Percentiles rank a stretch among this genome's conserved stretches.
Conservation (phyloP, 805 yeast genomes). For the Yamadazyma akitaensis region DNA sequence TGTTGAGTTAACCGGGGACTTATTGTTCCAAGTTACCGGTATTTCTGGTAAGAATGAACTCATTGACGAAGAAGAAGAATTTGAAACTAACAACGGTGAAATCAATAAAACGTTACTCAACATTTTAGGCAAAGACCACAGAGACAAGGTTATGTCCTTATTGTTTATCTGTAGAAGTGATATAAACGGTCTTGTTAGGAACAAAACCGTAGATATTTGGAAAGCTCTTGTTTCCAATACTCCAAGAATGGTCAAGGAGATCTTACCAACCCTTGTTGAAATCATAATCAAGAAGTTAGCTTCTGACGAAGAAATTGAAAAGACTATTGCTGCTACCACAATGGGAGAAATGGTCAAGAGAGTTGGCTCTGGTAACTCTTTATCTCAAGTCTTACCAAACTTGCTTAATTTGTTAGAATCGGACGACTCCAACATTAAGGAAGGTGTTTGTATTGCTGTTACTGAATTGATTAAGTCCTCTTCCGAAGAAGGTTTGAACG, state of each 20-base stretch:
- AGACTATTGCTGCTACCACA: constrained; percentile 88
- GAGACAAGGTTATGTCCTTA: constrained; percentile 82
- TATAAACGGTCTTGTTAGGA: constrained; percentile 79
- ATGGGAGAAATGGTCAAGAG: constrained; percentile 93
- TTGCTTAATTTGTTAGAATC: constrained; percentile 58
- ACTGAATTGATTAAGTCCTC: constrained; percentile 81
- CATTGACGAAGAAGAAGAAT: constrained; percentile 49
- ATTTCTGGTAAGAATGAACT: constrained; percentile 74
- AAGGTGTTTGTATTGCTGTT: constrained; percentile 95
- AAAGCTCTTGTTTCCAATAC: constrained; percentile 94
- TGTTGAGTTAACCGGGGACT: constrained; percentile 92
- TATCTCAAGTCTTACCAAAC: constrained; percentile 81
- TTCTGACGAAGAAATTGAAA: constrained; percentile 70
- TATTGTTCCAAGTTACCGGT: constrained; percentile 92
- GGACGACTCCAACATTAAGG: constrained; percentile 68
- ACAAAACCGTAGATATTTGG: constrained; percentile 93
- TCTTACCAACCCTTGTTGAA: constrained; percentile 76
- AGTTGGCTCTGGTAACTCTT: constrained; percentile 83
- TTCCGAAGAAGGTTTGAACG: constrained; percentile 53
- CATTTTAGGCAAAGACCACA: constrained; percentile 80
- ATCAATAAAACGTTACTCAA: constrained; percentile 66
- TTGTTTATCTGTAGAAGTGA: constrained; percentile 94
- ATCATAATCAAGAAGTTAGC: constrained; percentile 82
- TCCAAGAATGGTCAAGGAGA: constrained; percentile 90
- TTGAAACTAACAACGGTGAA: constrained; percentile 36